phyloP scores from a whole-genome alignment of 2,329 filamentous ascomycete species.

The Drechslerella coelobrocha region DNA sequence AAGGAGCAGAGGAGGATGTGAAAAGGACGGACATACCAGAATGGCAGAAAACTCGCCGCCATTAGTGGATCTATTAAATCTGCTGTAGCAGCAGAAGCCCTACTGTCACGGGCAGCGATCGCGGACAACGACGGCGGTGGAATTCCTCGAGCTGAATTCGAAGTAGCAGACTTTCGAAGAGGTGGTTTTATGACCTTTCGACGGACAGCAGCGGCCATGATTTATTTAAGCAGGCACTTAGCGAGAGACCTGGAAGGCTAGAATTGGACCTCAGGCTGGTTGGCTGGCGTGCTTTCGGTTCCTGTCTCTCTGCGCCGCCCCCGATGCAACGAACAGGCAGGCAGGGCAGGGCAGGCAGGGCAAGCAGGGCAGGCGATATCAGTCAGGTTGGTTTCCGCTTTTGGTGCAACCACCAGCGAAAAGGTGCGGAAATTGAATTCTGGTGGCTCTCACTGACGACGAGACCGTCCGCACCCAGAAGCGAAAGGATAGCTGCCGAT shows the following conservation, averaged over 20 bases:
- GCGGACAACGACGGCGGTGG: slow-evolving; percentile 43
- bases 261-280: neutral
- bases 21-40: slow-evolving; percentile 52
- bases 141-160: slow-evolving; percentile 32
- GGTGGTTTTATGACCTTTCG: slow-evolving; percentile 48
- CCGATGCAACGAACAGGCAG: slow-evolving; percentile 10
- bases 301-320: slow-evolving; percentile 25
- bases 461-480: slow-evolving; percentile 26
- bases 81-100: slow-evolving; percentile 29
- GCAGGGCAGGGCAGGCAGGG: slow-evolving; percentile 6
- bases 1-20: slow-evolving; percentile 13
- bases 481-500: slow-evolving; percentile 1
- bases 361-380: slow-evolving; percentile 33
- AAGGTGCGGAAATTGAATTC: slow-evolving; percentile 40
- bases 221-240: slow-evolving; percentile 12
- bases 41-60: slow-evolving; percentile 55
- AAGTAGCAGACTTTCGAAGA: slow-evolving; percentile 44
- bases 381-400: slow-evolving; percentile 47
- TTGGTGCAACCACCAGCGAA: slow-evolving; percentile 47
- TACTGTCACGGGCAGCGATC: slow-evolving; percentile 41
- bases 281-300: slow-evolving; percentile 29
- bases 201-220: slow-evolving; percentile 36
- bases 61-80: slow-evolving; percentile 53
- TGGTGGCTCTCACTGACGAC: slow-evolving; percentile 14
- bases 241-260: slow-evolving; percentile 4